phyloP scores from a whole-genome alignment of 176 grass and related monocot species.

The Tuctoria greenei region DNA sequence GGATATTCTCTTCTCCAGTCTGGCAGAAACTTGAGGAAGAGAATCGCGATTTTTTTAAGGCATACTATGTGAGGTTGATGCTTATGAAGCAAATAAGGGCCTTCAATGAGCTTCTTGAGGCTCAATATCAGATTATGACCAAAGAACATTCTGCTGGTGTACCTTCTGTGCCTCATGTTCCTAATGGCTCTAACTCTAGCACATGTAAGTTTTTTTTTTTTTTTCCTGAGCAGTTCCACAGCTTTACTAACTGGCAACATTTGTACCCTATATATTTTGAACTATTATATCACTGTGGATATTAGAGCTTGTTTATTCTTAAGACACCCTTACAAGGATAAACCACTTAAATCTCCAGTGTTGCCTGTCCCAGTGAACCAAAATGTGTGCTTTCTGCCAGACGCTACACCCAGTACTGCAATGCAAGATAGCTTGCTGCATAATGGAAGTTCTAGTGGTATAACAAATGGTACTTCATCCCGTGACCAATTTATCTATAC shows the following conservation, averaged over 20 bases:
- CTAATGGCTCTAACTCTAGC: constrained; percentile 70
- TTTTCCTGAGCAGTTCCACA: constrained; percentile 1
- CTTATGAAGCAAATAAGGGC: constrained; percentile 85
- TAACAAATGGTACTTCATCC: constrained; percentile 60
- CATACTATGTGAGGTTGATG: constrained; percentile 94
- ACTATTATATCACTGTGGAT: not conserved
- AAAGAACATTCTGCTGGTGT: constrained; percentile 64
- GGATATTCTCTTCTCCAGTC: constrained; percentile 49
- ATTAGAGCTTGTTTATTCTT: constrained; percentile 10
- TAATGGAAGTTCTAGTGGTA: constrained; percentile 56
- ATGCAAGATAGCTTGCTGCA: constrained; percentile 63
- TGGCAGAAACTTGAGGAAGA: constrained; percentile 99
- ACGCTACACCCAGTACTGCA: constrained; percentile 45
- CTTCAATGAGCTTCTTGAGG: constrained; percentile 81
- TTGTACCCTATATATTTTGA: constrained; percentile 8
- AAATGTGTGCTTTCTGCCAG: constrained; percentile 57
- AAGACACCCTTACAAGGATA: not conserved
- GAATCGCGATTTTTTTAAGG: constrained; percentile 94
- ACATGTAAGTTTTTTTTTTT: constrained; percentile 49
- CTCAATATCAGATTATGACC: constrained; percentile 75
- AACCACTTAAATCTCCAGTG: not conserved
- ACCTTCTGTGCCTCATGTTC: constrained; percentile 46
- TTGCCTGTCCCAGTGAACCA: constrained; percentile 70
- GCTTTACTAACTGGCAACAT: not conserved
- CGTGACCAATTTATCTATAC: constrained; percentile 59